A percentile compares a stretch with the other conserved stretches of the same genome.
phyloP scores from a whole-genome alignment of 805 yeast species.

The Starmerella etchellsii region DNA sequence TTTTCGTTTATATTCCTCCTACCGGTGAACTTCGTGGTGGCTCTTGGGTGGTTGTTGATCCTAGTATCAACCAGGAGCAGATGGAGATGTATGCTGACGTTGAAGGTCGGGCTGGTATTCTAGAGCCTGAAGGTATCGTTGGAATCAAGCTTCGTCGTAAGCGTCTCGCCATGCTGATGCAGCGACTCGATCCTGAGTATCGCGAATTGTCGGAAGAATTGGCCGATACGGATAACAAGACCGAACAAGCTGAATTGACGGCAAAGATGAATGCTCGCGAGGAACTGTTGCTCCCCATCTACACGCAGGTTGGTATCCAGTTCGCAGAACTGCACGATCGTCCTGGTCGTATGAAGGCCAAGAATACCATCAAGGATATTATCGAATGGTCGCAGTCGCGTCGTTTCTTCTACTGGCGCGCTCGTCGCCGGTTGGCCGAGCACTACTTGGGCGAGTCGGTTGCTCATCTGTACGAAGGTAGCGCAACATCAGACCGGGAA shows the following conservation, averaged over 20 bases:
- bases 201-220: slow-evolving; percentile 45
- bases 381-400: slow-evolving; percentile 79
- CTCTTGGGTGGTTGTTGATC: slow-evolving; percentile 99
- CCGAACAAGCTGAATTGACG: slow-evolving; percentile 52
- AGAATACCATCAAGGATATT: slow-evolving; percentile 78
- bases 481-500: slow-evolving; percentile 53
- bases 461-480: slow-evolving; percentile 28
- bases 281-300: slow-evolving; percentile 65
- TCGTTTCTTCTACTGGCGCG: slow-evolving; percentile 97
- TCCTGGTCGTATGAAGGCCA: slow-evolving; percentile 93
- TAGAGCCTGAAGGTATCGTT: slow-evolving; percentile 99
- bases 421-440: slow-evolving; percentile 88
- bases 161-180: slow-evolving; percentile 80
- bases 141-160: slow-evolving; percentile 96
- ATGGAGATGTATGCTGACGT: slow-evolving; percentile 99
- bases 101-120: slow-evolving; percentile 91
- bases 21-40: slow-evolving; percentile 99
- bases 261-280: slow-evolving; percentile 68
- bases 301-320: slow-evolving; percentile 84
- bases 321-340: slow-evolving; percentile 97
- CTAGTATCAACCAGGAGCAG: slow-evolving; percentile 89
- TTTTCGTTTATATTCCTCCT: slow-evolving; percentile 94
- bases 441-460: slow-evolving; percentile 46
- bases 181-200: slow-evolving; percentile 70
- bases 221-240: slow-evolving; percentile 39